Evolutionary conservation across 2,329 filamentous ascomycete species (phyloP).

Genomic region (Fusarium longipes): DNA sequence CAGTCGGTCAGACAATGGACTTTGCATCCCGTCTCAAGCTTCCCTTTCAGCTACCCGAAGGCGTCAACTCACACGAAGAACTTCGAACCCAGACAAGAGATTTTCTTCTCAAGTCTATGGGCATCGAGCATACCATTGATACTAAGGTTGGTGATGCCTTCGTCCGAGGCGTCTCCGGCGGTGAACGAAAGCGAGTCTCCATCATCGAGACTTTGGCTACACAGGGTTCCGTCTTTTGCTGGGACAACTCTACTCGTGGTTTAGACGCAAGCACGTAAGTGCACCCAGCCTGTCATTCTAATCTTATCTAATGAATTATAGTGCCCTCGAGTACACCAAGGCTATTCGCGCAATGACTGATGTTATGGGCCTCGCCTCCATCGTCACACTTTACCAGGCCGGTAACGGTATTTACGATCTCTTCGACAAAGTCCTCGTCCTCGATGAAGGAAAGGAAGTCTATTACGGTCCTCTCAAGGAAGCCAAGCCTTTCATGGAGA

Average conservation of each 20-base stretch:
- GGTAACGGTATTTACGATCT: constrained; percentile 76
- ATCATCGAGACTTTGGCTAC: constrained; percentile 73
- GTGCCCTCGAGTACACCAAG: constrained; percentile 69
- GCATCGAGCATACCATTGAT: constrained; percentile 68
- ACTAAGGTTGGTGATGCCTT: constrained; percentile 77
- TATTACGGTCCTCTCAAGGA: constrained; percentile 71
- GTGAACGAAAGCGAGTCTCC: constrained; percentile 75
- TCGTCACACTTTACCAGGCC: constrained; percentile 76
- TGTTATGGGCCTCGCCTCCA: constrained; percentile 67
- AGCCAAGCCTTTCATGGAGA: constrained; percentile 73
- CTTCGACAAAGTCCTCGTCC: constrained; percentile 76
- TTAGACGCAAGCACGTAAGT: constrained; percentile 70
- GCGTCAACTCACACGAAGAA: constrained; percentile 56
- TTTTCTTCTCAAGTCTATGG: constrained; percentile 68
- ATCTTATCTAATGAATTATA: constrained; percentile 29
- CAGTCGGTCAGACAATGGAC: constrained; percentile 75
- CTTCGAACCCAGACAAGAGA: constrained; percentile 60
- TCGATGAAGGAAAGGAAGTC: constrained; percentile 73
- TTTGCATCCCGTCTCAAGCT: constrained; percentile 74
- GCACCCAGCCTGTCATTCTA: rapidly evolving
- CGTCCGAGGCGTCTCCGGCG: constrained; percentile 74
- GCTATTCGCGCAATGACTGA: constrained; percentile 73
- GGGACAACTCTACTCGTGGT: constrained; percentile 75
- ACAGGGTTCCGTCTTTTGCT: constrained; percentile 69
- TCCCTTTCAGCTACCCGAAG: constrained; percentile 60